Base-by-base conservation (phyloP, 108 stramenopile genomes). In the Cylindrotheca closterium region DNA sequence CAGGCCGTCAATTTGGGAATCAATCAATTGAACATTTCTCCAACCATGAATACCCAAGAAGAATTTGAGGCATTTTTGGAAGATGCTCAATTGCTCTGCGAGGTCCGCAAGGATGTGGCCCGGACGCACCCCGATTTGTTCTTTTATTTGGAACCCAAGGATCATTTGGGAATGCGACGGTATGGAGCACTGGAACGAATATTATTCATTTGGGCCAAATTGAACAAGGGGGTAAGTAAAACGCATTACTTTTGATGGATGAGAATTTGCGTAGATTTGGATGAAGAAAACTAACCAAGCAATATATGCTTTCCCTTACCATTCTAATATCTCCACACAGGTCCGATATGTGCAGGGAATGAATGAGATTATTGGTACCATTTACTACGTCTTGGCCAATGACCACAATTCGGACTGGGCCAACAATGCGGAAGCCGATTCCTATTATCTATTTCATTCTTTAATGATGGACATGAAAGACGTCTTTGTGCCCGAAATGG, bases 261-360 rank as follows among this genome's bases (percentile, higher is more conserved):
- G n/a, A n/a, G n/a, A n/a, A n/a, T n/a, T n/a, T n/a, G n/a, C n/a
- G n/a, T n/a, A n/a, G n/a, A 30, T 1, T 19, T 37, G 30, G 10
- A 46, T 27, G 51, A 15, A 52, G 23, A 19, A 21, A 2, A 52
- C 19, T 24, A 22, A 52, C 24, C 15, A 27, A 37, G 2, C 53
- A 47, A 42, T 27, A 18, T 18, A 18, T 10, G 8, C 27, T 55
- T 10, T 55, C 5, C 5, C 28, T 55, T 28, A 27, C 18, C 28
- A 4, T 55, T 5, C 28, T 63, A 1, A 0, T 5, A 4, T 19
- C 1, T 61, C 49, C 30, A 5, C 47, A 0, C 28, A 84, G 86
- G 82, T 87, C 49, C 80, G 88, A 28, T 98, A 98, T 59, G 96
- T 97, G 26, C 98, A 98, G 68, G 98, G 98, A 25, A 98, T 98